These are phyloP conservation scores for Tolypocladium inflatum DNA, from an alignment of 2,329 filamentous ascomycete species.

Conservation along the genomic window DNA sequence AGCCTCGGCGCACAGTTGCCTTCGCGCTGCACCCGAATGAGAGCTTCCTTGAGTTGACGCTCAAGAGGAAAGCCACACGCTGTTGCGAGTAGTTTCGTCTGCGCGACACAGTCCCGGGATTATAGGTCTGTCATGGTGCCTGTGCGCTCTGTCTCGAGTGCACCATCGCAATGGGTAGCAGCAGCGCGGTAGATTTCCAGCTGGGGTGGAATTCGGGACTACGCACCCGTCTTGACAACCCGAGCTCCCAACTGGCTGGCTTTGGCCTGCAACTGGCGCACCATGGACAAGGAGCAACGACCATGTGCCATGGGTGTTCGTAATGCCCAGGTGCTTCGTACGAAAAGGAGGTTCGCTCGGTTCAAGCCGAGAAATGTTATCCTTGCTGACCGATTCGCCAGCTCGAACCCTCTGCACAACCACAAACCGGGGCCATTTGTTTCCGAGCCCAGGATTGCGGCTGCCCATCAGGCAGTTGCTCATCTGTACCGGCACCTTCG, in stretches of 20 bases:
- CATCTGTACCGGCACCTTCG: background rate
- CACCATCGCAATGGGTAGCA: background rate
- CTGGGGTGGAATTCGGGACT: background rate
- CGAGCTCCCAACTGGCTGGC: background rate
- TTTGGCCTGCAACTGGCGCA: background rate
- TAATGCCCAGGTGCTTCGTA: background rate
- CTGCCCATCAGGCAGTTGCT: background rate
- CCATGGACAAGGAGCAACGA: background rate
- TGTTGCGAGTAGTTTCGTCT: background rate
- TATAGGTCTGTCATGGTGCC: background rate
- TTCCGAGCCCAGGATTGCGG: background rate
- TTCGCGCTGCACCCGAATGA: background rate
- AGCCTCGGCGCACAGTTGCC: background rate
- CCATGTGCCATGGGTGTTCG: background rate
- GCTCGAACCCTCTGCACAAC: background rate
- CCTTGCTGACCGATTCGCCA: background rate
- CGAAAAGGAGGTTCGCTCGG: background rate
- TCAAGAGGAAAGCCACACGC: background rate
- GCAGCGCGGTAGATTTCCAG: background rate
- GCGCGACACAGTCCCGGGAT: background rate
- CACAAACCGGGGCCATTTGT: background rate
- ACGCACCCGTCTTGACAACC: background rate
- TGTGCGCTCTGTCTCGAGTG: background rate
- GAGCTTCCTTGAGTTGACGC: background rate
- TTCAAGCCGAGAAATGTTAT: background rate